Percentiles rank a stretch among this genome's conserved stretches.
These are phyloP conservation scores for Oryza nivara DNA, from an alignment of 176 grass and related monocot genomes.

Conservation along the genomic window DNA sequence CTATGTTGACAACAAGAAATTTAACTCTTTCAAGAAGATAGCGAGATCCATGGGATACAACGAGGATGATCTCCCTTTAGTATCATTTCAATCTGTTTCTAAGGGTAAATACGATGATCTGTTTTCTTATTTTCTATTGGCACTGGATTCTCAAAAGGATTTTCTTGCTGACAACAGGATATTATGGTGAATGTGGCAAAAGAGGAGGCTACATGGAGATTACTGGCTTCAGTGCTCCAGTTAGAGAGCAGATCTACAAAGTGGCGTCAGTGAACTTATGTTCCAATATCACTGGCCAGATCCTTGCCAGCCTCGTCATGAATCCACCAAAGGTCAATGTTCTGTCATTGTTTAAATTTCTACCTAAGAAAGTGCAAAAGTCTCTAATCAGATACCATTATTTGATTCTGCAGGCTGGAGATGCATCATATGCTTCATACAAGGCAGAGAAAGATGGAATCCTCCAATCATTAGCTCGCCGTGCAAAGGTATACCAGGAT, in stretches of 20 bases:
- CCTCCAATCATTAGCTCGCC: slow-evolving; percentile 75
- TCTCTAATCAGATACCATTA: slow-evolving; percentile 10
- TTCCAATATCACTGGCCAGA: slow-evolving; percentile 93
- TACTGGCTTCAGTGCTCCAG: slow-evolving; percentile 77
- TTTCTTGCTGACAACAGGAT: slow-evolving; percentile 57
- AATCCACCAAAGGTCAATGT: slow-evolving; percentile 83
- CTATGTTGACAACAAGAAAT: slow-evolving; percentile 87
- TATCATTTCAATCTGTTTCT: slow-evolving; percentile 94
- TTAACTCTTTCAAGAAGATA: slow-evolving; percentile 98
- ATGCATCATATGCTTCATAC: slow-evolving; percentile 85
- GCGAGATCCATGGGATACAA: slow-evolving; percentile 74
- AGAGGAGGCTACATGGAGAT: slow-evolving; percentile 98
- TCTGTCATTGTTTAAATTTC: slow-evolving; percentile 27
- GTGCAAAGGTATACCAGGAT: slow-evolving; percentile 67
- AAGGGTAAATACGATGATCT: slow-evolving; percentile 63
- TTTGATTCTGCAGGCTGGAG: slow-evolving; percentile 64
- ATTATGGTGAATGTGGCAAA: slow-evolving; percentile 98
- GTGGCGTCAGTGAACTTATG: slow-evolving; percentile 94
- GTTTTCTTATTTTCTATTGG: slow-evolving; percentile 13
- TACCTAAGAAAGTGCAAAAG: slow-evolving; percentile 11
- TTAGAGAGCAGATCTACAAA: slow-evolving; percentile 99
- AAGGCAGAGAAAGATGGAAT: slow-evolving; percentile 86
- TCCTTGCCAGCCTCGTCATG: slow-evolving; percentile 94
- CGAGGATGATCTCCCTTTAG: slow-evolving; percentile 68
- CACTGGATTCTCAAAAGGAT: slow-evolving; percentile 30